These are phyloP conservation scores for Dichotomocladium elegans DNA, from an alignment of 371 early-diverging fungal species.

Conservation along the genomic window DNA sequence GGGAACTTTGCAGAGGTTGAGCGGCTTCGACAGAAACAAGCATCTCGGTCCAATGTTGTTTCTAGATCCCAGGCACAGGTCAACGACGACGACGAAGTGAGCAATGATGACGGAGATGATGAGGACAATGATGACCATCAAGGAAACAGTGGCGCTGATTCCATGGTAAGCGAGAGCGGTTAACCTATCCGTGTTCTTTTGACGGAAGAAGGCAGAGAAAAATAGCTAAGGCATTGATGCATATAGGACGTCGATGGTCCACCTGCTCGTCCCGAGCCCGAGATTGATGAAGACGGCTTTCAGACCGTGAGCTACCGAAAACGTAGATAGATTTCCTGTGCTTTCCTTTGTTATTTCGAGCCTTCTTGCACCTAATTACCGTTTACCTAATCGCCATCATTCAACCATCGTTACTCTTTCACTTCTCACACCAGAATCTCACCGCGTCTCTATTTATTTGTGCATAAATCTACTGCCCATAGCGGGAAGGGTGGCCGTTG, in stretches of 20 bases:
- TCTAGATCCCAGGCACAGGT: slow-evolving; percentile 26
- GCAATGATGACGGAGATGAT: slow-evolving; percentile 34
- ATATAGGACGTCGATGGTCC: slow-evolving; percentile 5
- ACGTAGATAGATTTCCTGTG: neutral
- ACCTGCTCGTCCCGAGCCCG: slow-evolving; percentile 2
- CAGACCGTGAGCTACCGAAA: slow-evolving; percentile 8
- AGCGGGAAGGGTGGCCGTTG: too few relatives aligned
- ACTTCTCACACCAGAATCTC: too few relatives aligned
- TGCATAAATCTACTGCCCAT: too few relatives aligned
- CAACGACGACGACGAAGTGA: slow-evolving; percentile 14
- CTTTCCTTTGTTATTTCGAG: too few relatives aligned
- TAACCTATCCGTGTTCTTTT: neutral
- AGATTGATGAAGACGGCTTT: slow-evolving; percentile 13
- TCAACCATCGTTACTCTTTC: too few relatives aligned
- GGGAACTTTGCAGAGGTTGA: slow-evolving; percentile 53
- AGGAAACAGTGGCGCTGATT: neutral
- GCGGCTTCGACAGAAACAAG: slow-evolving; percentile 42
- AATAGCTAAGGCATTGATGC: neutral
- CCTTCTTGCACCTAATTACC: too few relatives aligned
- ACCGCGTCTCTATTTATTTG: too few relatives aligned
- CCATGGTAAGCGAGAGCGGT: neutral
- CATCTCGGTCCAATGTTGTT: slow-evolving; percentile 18
- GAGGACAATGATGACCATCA: slow-evolving; percentile 22
- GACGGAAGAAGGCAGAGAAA: too few relatives aligned
- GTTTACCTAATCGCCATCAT: too few relatives aligned